Percentiles rank a stretch among this genome's conserved stretches.
Conservation (phyloP, 495 filamentous ascomycete genomes). For the Xylaria bambusicola region DNA sequence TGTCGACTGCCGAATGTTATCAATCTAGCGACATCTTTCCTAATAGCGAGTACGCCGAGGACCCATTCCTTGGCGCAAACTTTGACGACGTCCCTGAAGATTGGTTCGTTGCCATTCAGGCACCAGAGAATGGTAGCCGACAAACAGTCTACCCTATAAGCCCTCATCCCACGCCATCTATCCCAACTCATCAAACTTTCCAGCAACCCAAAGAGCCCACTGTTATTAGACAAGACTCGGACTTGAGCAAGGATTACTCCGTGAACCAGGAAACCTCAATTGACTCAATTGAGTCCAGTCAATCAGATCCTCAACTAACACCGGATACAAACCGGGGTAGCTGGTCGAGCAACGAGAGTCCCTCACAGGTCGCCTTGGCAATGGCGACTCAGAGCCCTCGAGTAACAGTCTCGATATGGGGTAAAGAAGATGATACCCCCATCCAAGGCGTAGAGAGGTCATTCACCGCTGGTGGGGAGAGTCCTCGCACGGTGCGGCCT, state of each 20-base stretch:
- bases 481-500: slow-evolving; percentile 20
- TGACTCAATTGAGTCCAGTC: slow-evolving; percentile 32
- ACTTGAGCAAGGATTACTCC: slow-evolving; percentile 11
- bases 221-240: slow-evolving; percentile 21
- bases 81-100: slow-evolving; percentile 12
- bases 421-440: slow-evolving; percentile 33
- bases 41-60: slow-evolving; percentile 39
- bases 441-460: slow-evolving; percentile 34
- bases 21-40: slow-evolving; percentile 39
- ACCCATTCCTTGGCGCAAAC: slow-evolving; percentile 41
- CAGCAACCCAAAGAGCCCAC: slow-evolving; percentile 14
- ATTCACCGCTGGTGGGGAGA: slow-evolving; percentile 23
- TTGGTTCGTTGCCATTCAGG: slow-evolving; percentile 13
- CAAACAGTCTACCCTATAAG: slow-evolving; percentile 32
- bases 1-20: slow-evolving; percentile 43
- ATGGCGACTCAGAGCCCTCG: slow-evolving; percentile 49
- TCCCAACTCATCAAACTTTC: slow-evolving; percentile 27
- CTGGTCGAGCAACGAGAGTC: slow-evolving; percentile 50
- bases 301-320: slow-evolving; percentile 43
- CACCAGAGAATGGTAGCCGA: slow-evolving; percentile 30
- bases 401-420: slow-evolving; percentile 54
- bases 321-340: slow-evolving; percentile 50
- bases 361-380: slow-evolving; percentile 35
- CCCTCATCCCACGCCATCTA: slow-evolving; percentile 32
- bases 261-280: slow-evolving; percentile 27